phyloP scores from a whole-genome alignment of 805 yeast species.

The Pichia gijzeniarum region DNA sequence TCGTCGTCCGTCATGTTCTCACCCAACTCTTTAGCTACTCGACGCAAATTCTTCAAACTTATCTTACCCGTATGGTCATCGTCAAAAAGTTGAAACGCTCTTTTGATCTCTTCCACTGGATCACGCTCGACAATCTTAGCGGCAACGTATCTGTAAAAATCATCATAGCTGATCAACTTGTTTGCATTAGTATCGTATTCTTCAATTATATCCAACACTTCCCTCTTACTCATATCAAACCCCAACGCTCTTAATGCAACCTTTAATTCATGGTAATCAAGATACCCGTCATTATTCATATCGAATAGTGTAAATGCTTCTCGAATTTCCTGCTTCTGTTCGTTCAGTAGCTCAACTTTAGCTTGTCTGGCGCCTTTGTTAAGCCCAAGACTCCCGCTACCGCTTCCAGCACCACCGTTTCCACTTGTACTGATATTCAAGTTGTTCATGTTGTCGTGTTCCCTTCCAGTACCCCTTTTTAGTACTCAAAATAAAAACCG shows the following conservation, averaged over 20 bases:
- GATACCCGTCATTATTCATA: constrained; percentile 81
- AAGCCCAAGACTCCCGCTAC: neutral
- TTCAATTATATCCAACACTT: constrained; percentile 67
- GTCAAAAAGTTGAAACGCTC: constrained; percentile 88
- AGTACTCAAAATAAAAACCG: too few species aligned
- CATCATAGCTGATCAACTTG: constrained; percentile 69
- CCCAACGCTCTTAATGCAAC: constrained; percentile 94
- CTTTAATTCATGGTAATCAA: constrained; percentile 90
- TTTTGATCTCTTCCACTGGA: constrained; percentile 83
- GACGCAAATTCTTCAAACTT: constrained; percentile 69
- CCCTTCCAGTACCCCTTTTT: too few species aligned
- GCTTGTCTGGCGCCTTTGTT: constrained; percentile 32
- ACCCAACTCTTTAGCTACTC: constrained; percentile 89
- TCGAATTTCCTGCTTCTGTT: constrained; percentile 83
- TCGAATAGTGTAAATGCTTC: constrained; percentile 92
- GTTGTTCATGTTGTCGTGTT: too few species aligned
- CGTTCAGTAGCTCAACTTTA: constrained; percentile 67
- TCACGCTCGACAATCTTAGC: constrained; percentile 80
- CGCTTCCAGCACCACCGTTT: too few species aligned
- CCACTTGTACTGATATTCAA: too few species aligned
- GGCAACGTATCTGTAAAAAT: constrained; percentile 75
- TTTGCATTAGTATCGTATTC: constrained; percentile 77
- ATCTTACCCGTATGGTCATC: constrained; percentile 85
- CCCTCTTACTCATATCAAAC: constrained; percentile 72
- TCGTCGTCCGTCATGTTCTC: constrained; percentile 91